These are phyloP conservation scores for Fusarium nelsonii DNA, from an alignment of 2,329 filamentous ascomycete species.

Conservation along the genomic window DNA sequence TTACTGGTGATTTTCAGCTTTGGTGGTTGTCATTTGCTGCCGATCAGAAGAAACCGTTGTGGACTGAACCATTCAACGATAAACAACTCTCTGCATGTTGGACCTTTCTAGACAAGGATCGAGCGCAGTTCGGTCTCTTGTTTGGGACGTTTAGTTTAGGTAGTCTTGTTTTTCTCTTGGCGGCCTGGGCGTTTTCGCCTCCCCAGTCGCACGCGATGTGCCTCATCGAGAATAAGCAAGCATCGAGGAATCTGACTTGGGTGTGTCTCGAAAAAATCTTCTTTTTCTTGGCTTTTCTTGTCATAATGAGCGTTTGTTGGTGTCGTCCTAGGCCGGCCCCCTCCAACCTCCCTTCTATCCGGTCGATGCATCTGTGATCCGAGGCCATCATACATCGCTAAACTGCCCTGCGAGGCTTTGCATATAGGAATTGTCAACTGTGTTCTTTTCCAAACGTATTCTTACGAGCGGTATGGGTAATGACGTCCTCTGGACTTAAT, in stretches of 20 bases:
- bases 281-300: conserved; percentile 30
- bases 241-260: conserved; percentile 10
- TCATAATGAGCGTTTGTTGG: conserved; percentile 20
- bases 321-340: not conserved
- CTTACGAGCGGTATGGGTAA: not conserved
- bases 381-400: conserved; percentile 31
- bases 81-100: conserved; percentile 8
- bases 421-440: not conserved
- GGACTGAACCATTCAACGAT: conserved; percentile 7
- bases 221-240: conserved; percentile 15
- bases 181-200: conserved; percentile 36
- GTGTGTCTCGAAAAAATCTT: conserved; percentile 25
- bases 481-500: conserved; percentile 17
- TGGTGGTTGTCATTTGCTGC: conserved; percentile 10
- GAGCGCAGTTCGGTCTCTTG: conserved; percentile 6
- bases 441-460: not conserved
- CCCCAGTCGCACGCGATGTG: not conserved
- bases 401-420: not conserved
- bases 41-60: conserved; percentile 10
- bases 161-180: conserved; percentile 25
- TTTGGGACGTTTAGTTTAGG: conserved; percentile 10
- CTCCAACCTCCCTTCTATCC: conserved; percentile 25
- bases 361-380: conserved; percentile 21
- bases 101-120: conserved; percentile 24
- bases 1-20: conserved; percentile 1